These are phyloP conservation scores for Macrotyloma uniflorum DNA, from an alignment of 306 rosid species.

Conservation along the genomic window DNA sequence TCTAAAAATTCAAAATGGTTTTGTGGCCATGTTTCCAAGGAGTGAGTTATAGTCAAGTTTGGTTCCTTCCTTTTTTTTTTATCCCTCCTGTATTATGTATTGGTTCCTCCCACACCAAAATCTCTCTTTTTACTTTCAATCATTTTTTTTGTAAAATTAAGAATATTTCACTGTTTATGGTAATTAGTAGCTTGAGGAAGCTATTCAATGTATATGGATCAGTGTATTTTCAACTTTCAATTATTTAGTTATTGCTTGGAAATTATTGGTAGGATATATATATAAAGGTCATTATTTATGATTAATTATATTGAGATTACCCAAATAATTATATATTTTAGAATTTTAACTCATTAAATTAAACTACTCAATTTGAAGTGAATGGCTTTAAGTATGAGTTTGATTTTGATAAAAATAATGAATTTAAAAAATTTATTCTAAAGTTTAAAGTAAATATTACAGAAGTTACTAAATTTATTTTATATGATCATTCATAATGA, in stretches of 20 bases:
- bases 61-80: background rate
- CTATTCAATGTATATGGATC: conserved; percentile 27
- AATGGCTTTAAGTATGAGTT: too few species aligned
- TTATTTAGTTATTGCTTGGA: conserved; percentile 8
- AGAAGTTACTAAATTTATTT: too few species aligned
- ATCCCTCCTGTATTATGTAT: background rate
- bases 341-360: too few species aligned
- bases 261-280: background rate
- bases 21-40: conserved; percentile 9
- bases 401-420: too few species aligned
- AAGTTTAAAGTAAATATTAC: too few species aligned
- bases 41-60: conserved; percentile 11
- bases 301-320: too few species aligned
- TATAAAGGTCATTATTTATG: too few species aligned
- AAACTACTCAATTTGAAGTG: too few species aligned
- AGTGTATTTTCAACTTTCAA: background rate
- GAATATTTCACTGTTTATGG: conserved; percentile 16
- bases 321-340: too few species aligned
- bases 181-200: conserved; percentile 28
- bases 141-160: conserved; percentile 5
- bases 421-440: too few species aligned
- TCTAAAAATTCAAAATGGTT: conserved; percentile 2
- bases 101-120: background rate
- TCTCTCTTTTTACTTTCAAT: background rate
- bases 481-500: too few species aligned